phyloP scores from a whole-genome alignment of 768 basidiomycete genomes.

The Phylloporus arenicola region DNA sequence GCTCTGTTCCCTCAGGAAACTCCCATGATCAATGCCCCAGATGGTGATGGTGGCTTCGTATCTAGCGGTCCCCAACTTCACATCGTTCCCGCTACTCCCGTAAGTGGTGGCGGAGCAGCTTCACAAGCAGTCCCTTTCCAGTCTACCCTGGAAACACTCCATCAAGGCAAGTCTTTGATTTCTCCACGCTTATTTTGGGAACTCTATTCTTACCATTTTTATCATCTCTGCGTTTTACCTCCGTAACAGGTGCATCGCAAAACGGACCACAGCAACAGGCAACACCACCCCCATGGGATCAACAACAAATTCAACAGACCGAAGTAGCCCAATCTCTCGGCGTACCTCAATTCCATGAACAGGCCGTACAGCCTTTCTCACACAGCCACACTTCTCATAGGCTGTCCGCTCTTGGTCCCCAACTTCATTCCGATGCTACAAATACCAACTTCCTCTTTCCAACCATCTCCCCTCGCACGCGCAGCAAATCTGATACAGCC shows the following conservation, averaged over 20 bases:
- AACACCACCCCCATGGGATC: slow-evolving; percentile 33
- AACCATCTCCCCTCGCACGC: slow-evolving; percentile 36
- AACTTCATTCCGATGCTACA: slow-evolving; percentile 31
- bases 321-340: slow-evolving; percentile 29
- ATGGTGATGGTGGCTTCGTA: slow-evolving; percentile 45
- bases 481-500: slow-evolving; percentile 59
- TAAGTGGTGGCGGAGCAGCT: slow-evolving; percentile 54
- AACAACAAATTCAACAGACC: slow-evolving; percentile 33
- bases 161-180: slow-evolving; percentile 46
- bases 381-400: slow-evolving; percentile 34
- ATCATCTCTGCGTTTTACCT: slow-evolving; percentile 21
- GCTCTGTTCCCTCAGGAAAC: slow-evolving; percentile 36
- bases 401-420: slow-evolving; percentile 32
- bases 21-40: slow-evolving; percentile 58
- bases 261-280: slow-evolving; percentile 29
- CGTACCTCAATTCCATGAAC: slow-evolving; percentile 27
- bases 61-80: slow-evolving; percentile 59
- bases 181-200: slow-evolving; percentile 30
- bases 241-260: slow-evolving; percentile 29
- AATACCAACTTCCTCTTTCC: slow-evolving; percentile 38
- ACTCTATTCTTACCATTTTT: slow-evolving; percentile 26
- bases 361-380: slow-evolving; percentile 26
- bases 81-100: slow-evolving; percentile 79
- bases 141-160: slow-evolving; percentile 43
- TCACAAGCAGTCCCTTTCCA: slow-evolving; percentile 49